These are phyloP conservation scores for Boletus subparvulus DNA, from an alignment of 768 basidiomycete species.

Conservation along the genomic window DNA sequence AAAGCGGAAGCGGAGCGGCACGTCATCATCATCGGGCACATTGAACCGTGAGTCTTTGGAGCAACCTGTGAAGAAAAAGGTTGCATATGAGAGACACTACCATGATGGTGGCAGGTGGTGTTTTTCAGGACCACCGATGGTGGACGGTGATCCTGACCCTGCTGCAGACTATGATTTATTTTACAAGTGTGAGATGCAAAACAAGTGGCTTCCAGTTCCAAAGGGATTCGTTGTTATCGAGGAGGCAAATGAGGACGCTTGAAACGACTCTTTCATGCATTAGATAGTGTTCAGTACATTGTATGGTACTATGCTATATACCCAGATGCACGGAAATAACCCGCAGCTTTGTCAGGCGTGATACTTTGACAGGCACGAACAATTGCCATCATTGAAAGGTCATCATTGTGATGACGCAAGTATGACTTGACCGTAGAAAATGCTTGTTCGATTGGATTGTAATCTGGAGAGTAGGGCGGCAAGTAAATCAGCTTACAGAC, in stretches of 20 bases:
- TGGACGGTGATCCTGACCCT: neutral
- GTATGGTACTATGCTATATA: neutral
- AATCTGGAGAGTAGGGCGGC: slow-evolving; percentile 15
- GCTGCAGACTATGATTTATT: slow-evolving; percentile 2
- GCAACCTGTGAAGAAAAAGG: neutral
- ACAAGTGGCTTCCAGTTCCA: slow-evolving; percentile 4
- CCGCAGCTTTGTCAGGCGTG: neutral
- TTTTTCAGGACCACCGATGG: neutral
- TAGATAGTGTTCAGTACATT: too few relatives aligned
- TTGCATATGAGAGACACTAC: slow-evolving; percentile 1
- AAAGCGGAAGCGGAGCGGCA: too few relatives aligned
- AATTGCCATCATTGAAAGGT: neutral
- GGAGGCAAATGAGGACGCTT: neutral
- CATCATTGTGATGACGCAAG: neutral
- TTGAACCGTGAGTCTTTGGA: too few relatives aligned
- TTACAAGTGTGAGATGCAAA: neutral
- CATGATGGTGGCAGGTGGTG: neutral
- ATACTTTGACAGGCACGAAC: slow-evolving; percentile 1
- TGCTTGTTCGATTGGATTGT: slow-evolving; percentile 24
- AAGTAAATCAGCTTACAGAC: slow-evolving; percentile 29
- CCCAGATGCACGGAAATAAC: slow-evolving; percentile 1
- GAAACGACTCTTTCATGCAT: too few relatives aligned
- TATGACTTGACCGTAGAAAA: neutral
- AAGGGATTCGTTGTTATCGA: slow-evolving; percentile 1
- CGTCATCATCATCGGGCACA: too few relatives aligned